Percentiles rank a stretch among this genome's conserved stretches.
These are phyloP conservation scores for Goniomonas avonlea DNA, from an alignment of 78 protist genomes.

Conservation along the genomic window DNA sequence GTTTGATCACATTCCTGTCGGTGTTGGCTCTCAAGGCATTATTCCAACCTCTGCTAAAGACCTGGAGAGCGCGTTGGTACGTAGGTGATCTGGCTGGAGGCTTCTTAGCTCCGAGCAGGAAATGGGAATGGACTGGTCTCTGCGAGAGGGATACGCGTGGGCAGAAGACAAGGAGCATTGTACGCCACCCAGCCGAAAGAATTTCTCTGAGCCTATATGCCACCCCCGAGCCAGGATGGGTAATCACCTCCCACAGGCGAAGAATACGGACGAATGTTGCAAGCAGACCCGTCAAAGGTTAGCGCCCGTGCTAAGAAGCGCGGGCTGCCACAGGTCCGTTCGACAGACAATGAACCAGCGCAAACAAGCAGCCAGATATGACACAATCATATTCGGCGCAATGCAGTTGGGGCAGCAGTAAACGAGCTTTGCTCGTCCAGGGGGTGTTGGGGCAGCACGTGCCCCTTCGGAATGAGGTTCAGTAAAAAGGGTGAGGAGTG, in stretches of 20 bases:
- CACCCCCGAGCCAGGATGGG: not conserved
- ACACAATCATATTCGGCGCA: not conserved
- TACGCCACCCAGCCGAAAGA: too few species aligned
- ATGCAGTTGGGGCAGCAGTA: not conserved
- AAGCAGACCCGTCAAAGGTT: constrained; percentile 48
- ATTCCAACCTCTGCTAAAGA: constrained; percentile 53
- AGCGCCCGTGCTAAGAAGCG: constrained; percentile 80
- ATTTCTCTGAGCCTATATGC: not conserved
- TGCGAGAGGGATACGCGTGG: constrained; percentile 77
- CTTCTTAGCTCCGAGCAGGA: constrained; percentile 23
- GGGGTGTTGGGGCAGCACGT: too few species aligned
- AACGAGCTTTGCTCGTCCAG: not conserved
- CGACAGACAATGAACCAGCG: not conserved
- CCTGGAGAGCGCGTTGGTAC: constrained; percentile 47
- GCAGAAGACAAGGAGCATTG: constrained; percentile 92
- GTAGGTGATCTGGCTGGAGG: not conserved
- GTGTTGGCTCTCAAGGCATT: constrained; percentile 79
- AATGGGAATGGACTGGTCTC: constrained; percentile 82
- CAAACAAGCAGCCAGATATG: not conserved
- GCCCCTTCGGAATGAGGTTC: not conserved
- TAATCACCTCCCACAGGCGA: too few species aligned
- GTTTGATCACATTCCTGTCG: constrained; percentile 84
- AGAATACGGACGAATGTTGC: constrained; percentile 72
- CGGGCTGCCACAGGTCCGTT: constrained; percentile 70
- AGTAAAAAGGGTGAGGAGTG: not conserved